Conservation (phyloP, 768 basidiomycete species). For the Macrolepiota albuminosa region DNA sequence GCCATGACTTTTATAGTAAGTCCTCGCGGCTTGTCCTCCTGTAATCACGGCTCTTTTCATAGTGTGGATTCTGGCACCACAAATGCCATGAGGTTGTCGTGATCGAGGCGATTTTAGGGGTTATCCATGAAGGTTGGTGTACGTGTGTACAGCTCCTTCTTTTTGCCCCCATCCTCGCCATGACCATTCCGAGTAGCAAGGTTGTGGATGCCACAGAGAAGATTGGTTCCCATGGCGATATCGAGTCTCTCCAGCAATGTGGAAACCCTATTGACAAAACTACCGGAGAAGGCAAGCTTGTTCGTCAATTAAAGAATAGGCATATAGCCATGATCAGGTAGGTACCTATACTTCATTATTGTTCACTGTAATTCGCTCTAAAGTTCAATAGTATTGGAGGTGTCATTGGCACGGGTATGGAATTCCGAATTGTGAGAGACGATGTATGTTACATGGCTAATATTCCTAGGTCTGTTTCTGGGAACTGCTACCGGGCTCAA, state of each 20-base stretch:
- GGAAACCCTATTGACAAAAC: conserved; percentile 11
- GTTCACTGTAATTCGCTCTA: background rate
- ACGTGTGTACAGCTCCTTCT: background rate
- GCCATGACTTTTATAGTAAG: too few species aligned
- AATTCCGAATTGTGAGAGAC: conserved; percentile 1
- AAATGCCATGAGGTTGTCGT: too few species aligned
- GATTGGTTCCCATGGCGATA: conserved; percentile 12
- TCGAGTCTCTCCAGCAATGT: conserved; percentile 16
- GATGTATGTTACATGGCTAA: background rate
- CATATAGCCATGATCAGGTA: conserved; percentile 82
- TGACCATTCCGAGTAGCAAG: conserved; percentile 1
- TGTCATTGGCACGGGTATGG: conserved; percentile 54
- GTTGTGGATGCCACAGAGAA: conserved; percentile 11
- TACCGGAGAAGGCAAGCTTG: conserved; percentile 28
- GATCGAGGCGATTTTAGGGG: too few species aligned
- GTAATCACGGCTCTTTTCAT: too few species aligned
- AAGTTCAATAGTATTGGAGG: conserved; percentile 47
- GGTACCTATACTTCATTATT: background rate
- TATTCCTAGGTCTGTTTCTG: conserved; percentile 38
- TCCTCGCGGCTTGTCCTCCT: too few species aligned
- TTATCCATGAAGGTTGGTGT: too few species aligned
- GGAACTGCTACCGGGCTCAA: conserved; percentile 48
- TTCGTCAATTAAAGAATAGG: conserved; percentile 67
- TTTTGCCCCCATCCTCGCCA: background rate
- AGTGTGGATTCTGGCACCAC: too few species aligned